These are phyloP conservation scores for Chloranthus sessilifolius DNA, from an alignment of 164 flowering plant species.

Conservation along the genomic window DNA sequence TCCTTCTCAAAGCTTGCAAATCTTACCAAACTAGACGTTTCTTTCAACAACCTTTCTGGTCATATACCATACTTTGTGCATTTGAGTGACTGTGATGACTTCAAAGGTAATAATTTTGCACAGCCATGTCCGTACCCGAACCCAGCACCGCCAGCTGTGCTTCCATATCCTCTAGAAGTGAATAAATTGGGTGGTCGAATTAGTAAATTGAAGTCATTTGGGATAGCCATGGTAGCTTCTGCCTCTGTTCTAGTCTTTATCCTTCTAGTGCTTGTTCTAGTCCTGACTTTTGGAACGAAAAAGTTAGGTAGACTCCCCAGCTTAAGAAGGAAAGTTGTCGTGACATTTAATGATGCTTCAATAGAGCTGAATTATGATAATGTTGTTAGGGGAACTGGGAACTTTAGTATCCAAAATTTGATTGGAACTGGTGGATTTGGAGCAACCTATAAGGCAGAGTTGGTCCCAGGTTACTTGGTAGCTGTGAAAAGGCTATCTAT, in stretches of 20 bases:
- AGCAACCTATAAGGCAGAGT: constrained; percentile 71
- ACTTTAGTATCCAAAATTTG: constrained; percentile 53
- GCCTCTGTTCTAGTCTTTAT: constrained; percentile 29
- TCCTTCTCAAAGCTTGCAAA: constrained; percentile 40
- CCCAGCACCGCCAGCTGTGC: constrained; percentile 21
- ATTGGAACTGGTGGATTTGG: constrained; percentile 85
- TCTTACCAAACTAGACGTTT: constrained; percentile 46
- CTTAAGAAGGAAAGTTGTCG: constrained; percentile 40
- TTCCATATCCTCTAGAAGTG: constrained; percentile 28
- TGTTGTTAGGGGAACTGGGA: constrained; percentile 62
- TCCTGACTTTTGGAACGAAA: constrained; percentile 29
- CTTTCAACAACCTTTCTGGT: constrained; percentile 72
- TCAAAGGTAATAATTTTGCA: constrained; percentile 40
- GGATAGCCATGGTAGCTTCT: constrained; percentile 32
- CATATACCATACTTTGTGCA: constrained; percentile 43
- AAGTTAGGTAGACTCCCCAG: constrained; percentile 29
- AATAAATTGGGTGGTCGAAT: constrained; percentile 10
- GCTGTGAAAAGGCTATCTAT: constrained; percentile 75
- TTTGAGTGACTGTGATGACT: constrained; percentile 29
- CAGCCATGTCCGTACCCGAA: constrained; percentile 33
- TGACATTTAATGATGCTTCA: constrained; percentile 54
- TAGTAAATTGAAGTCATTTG: constrained; percentile 24
- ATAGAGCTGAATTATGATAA: constrained; percentile 47
- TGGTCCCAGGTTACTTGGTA: constrained; percentile 51
- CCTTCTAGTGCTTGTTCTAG: constrained; percentile 25